Conservation (phyloP, 495 filamentous ascomycete species). For the Penicillium lividum region DNA sequence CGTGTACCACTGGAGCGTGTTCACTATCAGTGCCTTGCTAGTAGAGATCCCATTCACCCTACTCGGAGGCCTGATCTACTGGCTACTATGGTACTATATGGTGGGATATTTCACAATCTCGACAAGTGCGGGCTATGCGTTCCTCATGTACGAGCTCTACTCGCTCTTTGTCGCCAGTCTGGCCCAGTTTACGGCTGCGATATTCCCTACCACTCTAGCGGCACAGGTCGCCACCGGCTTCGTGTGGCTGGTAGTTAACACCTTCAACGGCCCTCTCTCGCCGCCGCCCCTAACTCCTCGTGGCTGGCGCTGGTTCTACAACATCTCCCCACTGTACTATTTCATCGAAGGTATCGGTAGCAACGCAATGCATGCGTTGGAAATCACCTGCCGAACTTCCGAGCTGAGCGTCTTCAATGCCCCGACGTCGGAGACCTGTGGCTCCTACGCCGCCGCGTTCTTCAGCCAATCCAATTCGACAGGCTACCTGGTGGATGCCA, state of each 20-base stretch:
- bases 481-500: constrained; percentile 55
- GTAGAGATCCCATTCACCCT: constrained; percentile 45
- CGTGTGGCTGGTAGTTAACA: constrained; percentile 22
- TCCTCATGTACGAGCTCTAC: constrained; percentile 20
- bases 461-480: constrained; percentile 32
- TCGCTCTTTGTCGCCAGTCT: constrained; percentile 17
- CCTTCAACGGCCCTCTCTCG: constrained; percentile 19
- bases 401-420: constrained; percentile 61
- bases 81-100: constrained; percentile 46
- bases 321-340: constrained; percentile 23
- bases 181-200: constrained; percentile 15
- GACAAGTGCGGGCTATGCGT: constrained; percentile 16
- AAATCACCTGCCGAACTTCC: constrained; percentile 47
- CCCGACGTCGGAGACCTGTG: constrained; percentile 56
- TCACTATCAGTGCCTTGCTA: constrained; percentile 39
- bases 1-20: constrained; percentile 48
- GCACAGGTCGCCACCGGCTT: constrained; percentile 18
- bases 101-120: constrained; percentile 14
- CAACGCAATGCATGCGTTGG: constrained; percentile 60
- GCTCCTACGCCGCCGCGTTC: constrained; percentile 55
- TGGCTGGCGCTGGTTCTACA: constrained; percentile 26
- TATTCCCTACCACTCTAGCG: constrained; percentile 14
- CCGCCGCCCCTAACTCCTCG: constrained; percentile 11
- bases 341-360: constrained; percentile 55
- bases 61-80: constrained; percentile 36